phyloP scores from a whole-genome alignment of 202 grass and related monocot species.

The Carex arenaria region DNA sequence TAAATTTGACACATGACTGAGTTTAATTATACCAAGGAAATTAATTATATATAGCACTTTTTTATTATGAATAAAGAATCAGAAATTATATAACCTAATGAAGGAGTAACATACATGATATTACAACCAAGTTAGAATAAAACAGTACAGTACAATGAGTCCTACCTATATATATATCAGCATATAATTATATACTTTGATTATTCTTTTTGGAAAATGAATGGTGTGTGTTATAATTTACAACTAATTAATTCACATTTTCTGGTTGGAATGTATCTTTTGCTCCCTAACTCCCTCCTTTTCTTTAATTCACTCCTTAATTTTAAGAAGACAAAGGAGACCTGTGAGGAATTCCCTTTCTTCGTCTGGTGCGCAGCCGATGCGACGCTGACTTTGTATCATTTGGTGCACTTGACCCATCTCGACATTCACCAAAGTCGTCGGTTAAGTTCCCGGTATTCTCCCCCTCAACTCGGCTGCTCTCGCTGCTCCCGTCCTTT shows the following conservation, averaged over 20 bases:
- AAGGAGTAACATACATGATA: not conserved
- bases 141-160: not conserved
- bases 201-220: conserved; percentile 11
- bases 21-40: not conserved
- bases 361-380: conserved; percentile 29
- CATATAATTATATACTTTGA: not conserved
- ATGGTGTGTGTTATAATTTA: conserved; percentile 16
- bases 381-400: not conserved
- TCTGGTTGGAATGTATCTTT: conserved; percentile 13
- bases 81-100: not conserved
- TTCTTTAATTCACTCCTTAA: not conserved
- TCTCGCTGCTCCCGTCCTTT: conserved; percentile 2
- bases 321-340: conserved; percentile 40
- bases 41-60: not conserved
- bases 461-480: not conserved
- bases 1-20: not conserved
- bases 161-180: conserved; percentile 18
- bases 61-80: not conserved
- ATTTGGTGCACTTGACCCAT: not conserved
- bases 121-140: conserved; percentile 9
- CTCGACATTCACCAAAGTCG: not conserved
- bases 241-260: conserved; percentile 14
- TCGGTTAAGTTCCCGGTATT: not conserved
- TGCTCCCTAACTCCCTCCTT: conserved; percentile 4
- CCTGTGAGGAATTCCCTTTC: conserved; percentile 69